Conservation (phyloP, 805 yeast genomes). For the Lipomyces kockii region DNA sequence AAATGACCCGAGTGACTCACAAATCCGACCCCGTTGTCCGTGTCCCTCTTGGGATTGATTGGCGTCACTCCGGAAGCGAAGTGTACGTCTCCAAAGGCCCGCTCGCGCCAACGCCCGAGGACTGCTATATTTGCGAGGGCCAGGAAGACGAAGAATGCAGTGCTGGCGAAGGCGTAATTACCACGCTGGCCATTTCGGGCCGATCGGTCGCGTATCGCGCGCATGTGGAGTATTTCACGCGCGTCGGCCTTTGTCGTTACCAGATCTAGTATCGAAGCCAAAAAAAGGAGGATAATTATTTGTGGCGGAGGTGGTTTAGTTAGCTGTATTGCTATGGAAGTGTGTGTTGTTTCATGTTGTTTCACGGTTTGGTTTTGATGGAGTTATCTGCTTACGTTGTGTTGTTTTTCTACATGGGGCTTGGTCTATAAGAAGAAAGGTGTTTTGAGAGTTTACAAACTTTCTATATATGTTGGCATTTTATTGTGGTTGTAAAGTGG, state of each 20-base stretch:
- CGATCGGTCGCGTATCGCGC: conserved; percentile 30
- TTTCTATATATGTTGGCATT: too few relatives aligned
- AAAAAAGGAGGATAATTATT: background rate
- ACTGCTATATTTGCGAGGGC: conserved; percentile 35
- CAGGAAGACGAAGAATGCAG: conserved; percentile 37
- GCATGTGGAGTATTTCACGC: conserved; percentile 35
- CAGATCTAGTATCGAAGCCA: conserved; percentile 12
- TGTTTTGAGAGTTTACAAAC: background rate
- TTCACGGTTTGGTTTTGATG: background rate
- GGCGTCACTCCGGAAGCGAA: conserved; percentile 32
- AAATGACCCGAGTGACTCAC: conserved; percentile 34
- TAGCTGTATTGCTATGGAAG: background rate
- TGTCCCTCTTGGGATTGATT: conserved; percentile 32
- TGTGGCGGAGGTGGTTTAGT: background rate
- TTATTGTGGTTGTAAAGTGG: too few relatives aligned
- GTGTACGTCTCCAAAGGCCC: conserved; percentile 37
- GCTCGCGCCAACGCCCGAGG: conserved; percentile 28
- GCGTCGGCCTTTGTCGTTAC: conserved; percentile 32
- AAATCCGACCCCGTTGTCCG: conserved; percentile 37
- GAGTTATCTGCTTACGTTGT: background rate
- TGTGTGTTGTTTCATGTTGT: background rate
- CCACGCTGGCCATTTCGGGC: conserved; percentile 23
- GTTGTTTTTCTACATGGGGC: background rate
- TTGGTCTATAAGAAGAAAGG: background rate
- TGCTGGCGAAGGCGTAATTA: conserved; percentile 34